These are phyloP conservation scores for Solanum stenotomum DNA, from an alignment of 257 asterid genomes.

Conservation along the genomic window DNA sequence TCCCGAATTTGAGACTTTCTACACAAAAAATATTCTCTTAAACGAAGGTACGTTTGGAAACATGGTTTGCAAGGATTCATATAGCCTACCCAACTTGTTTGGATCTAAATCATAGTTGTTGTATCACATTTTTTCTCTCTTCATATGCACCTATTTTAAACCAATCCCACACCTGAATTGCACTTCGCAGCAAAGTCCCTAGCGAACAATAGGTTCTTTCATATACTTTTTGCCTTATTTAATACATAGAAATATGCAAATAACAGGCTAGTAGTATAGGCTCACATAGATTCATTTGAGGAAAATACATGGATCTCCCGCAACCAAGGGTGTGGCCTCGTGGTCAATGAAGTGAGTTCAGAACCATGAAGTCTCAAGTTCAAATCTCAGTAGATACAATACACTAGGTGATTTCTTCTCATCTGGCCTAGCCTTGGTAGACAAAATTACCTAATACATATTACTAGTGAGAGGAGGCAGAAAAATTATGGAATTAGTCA, in stretches of 20 bases:
- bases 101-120: not conserved
- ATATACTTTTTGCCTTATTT: not conserved
- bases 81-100: not conserved
- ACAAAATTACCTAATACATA: too few relatives aligned
- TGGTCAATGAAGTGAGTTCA: not conserved
- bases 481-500: too few relatives aligned
- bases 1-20: too few relatives aligned
- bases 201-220: not conserved
- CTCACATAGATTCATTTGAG: not conserved
- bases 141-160: not conserved
- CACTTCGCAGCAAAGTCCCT: not conserved
- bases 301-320: not conserved
- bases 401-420: not conserved
- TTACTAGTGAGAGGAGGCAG: too few relatives aligned
- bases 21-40: too few relatives aligned
- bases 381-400: not conserved
- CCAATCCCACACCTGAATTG: not conserved
- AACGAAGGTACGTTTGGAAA: too few relatives aligned
- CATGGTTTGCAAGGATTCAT: not conserved
- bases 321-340: not conserved
- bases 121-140: not conserved
- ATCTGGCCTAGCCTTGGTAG: not conserved
- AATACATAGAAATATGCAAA: not conserved
- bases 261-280: not conserved
- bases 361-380: not conserved